Base-by-base conservation (phyloP, 192 early-diverging fungal genomes). In the Podila clonocystis region DNA sequence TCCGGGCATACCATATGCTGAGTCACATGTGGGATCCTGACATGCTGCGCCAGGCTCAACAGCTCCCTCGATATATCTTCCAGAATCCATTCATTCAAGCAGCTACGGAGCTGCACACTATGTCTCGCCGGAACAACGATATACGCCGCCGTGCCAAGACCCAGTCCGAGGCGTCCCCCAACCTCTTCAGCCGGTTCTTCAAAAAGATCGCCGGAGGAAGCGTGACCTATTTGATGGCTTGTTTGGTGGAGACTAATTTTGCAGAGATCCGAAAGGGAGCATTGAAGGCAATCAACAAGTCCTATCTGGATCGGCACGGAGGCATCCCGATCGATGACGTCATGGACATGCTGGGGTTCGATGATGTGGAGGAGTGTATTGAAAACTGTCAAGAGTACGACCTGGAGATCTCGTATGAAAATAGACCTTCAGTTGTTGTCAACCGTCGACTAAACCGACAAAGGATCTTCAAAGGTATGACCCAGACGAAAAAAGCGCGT, bases 1-100 rank as follows among this genome's bases (percentile, higher is more conserved):
- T 98, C 72, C 88, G 92, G 45, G 97, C 95, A 0, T 98, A 98
- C 85, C 92, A 94, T 67, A 87, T 98, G 15, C 85, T 95, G 12
- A 85, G 89, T 20, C 93, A 96, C 49, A 67, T 93, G 55, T 91
- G 86, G 65, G 91, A 94, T 73, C 82, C 86, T 36, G 95, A 97
- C 61, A 87, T 94, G 62, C 85, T 90, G 24, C 89, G 91, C 2
- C 85, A 89, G 38, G 87, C 90, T 5, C 89, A 90, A 26, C 72
- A 87, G 5, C 84, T 96, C 13, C 90, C 88, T 0, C 38, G 59
- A 0, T 76, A 86, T 26, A 82, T 94, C 9, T 92, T 95, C 50
- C 31, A 82, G 9, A 71, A 89, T 15, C 89, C 91, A 0, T 75
- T 88, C 19, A 87, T 98, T 11, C 91, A 95, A 63, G 80, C 87